Conservation (phyloP, 2,329 filamentous ascomycete species). For the Rhinocladiella mackenziei region DNA sequence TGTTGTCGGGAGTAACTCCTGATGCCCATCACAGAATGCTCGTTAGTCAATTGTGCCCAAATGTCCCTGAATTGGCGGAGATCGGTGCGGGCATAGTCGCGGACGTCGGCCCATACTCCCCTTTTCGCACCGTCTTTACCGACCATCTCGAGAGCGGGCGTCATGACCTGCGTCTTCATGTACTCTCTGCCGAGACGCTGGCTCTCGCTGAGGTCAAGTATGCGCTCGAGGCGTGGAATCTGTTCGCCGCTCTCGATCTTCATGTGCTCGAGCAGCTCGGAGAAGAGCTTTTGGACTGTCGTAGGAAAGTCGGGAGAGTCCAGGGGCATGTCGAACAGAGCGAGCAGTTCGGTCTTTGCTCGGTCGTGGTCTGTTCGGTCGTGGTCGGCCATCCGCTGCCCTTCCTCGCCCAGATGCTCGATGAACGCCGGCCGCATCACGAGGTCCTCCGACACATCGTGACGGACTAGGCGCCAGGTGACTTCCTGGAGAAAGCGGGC, state of each 20-base stretch:
- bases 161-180: slow-evolving; percentile 17
- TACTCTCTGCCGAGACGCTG: slow-evolving; percentile 22
- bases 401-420: slow-evolving; percentile 15
- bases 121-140: slow-evolving; percentile 1
- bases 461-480: slow-evolving; percentile 26
- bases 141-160: slow-evolving; percentile 19
- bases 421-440: slow-evolving; percentile 28
- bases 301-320: slow-evolving; percentile 2
- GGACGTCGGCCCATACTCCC: slow-evolving; percentile 17
- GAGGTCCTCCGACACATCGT: slow-evolving; percentile 27
- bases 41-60: slow-evolving; percentile 6
- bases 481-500: slow-evolving; percentile 15
- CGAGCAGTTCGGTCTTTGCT: slow-evolving; percentile 15
- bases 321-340: slow-evolving; percentile 5
- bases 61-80: slow-evolving; percentile 12
- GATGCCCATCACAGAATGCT: background rate
- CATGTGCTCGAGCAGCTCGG: slow-evolving; percentile 25
- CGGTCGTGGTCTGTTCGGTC: slow-evolving; percentile 25
- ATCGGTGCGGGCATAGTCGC: slow-evolving; percentile 16
- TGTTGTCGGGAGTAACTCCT: background rate
- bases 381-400: slow-evolving; percentile 23
- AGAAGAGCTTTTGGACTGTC: slow-evolving; percentile 10
- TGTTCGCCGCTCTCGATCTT: slow-evolving; percentile 21
- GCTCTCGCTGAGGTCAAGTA: slow-evolving; percentile 14
- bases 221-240: slow-evolving; percentile 19